Base-by-base conservation (phyloP, 495 filamentous ascomycete genomes). In the Talaromyces stipitatus region DNA sequence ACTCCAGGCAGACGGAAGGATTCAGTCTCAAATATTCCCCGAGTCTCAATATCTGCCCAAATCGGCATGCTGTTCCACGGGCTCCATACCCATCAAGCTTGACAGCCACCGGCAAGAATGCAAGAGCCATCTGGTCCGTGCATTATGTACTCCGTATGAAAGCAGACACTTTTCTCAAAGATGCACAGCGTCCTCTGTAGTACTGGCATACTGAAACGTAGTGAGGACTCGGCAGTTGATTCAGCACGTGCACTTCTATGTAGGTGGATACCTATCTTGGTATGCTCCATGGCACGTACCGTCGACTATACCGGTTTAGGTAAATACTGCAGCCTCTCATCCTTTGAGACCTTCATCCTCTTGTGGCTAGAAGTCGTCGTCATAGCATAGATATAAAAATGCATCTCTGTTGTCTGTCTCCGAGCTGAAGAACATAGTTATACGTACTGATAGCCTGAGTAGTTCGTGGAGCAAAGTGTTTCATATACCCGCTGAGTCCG, bases 401-500 rank as follows among this genome's bases (percentile, higher is more conserved):
- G n/a, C n/a, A n/a, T n/a, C n/a, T n/a, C n/a, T n/a, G n/a, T n/a
- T n/a, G n/a, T n/a, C n/a, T n/a, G n/a, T n/a, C n/a, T n/a, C n/a
- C n/a, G n/a, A n/a, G n/a, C n/a, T n/a, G n/a, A n/a, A n/a, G n/a
- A n/a, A n/a, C n/a, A n/a, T n/a, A n/a, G n/a, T n/a, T n/a, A n/a
- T n/a, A n/a, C n/a, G n/a, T n/a, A n/a, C n/a, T n/a, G n/a, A 64
- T 60, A 0, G 67, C 60, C 64, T 52, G 64, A 11, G 28, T 14
- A 36, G 32, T 36, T 36, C 12, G 32, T 62, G 60, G 62, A 56
- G 57, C n/a, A n/a, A 33, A 24, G 18, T 16, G 41, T 46, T 46
- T 46, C 41, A 46, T 23, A n/a, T 46, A 23, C 22, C 18, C 22
- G 41, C 16, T 12, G 16, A 46, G 7, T 12, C 16, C 2, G 18